A percentile compares a stretch with the other conserved stretches of the same genome.
phyloP scores from a whole-genome alignment of 2,329 filamentous ascomycete genomes.

The Diaporthe eres region DNA sequence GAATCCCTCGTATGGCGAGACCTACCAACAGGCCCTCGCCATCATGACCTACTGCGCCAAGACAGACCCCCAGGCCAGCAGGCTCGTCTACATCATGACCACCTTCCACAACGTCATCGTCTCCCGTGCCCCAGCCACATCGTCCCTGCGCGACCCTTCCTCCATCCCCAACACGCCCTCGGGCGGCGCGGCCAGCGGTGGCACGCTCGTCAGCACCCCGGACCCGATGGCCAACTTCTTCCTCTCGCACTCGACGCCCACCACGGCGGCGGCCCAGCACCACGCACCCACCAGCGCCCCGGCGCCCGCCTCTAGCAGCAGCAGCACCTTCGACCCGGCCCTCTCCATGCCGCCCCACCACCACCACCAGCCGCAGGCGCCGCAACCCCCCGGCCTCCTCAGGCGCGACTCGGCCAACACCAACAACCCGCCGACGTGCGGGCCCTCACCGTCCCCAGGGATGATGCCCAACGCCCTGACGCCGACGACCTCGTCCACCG shows the following conservation, averaged over 20 bases:
- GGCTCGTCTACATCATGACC: conserved; percentile 64
- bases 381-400: background rate
- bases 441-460: conserved; percentile 27
- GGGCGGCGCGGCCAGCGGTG: background rate
- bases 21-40: conserved; percentile 56
- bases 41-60: conserved; percentile 65
- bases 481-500: conserved; percentile 33
- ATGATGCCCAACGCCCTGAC: conserved; percentile 35
- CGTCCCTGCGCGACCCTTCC: conserved; percentile 31
- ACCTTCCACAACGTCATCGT: conserved; percentile 55
- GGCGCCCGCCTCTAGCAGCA: background rate
- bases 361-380: background rate
- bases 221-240: conserved; percentile 42
- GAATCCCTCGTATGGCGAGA: conserved; percentile 57
- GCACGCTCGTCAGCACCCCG: conserved; percentile 27
- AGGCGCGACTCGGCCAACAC: conserved; percentile 27
- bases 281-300: conserved; percentile 20
- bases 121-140: conserved; percentile 10
- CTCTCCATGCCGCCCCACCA: background rate
- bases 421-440: background rate
- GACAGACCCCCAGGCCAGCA: conserved; percentile 63
- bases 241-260: conserved; percentile 29
- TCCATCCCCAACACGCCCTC: conserved; percentile 38
- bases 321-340: conserved; percentile 11
- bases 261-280: background rate